Evolutionary conservation across 306 rosid genomes (phyloP).

Genomic region (Corylus americana): DNA sequence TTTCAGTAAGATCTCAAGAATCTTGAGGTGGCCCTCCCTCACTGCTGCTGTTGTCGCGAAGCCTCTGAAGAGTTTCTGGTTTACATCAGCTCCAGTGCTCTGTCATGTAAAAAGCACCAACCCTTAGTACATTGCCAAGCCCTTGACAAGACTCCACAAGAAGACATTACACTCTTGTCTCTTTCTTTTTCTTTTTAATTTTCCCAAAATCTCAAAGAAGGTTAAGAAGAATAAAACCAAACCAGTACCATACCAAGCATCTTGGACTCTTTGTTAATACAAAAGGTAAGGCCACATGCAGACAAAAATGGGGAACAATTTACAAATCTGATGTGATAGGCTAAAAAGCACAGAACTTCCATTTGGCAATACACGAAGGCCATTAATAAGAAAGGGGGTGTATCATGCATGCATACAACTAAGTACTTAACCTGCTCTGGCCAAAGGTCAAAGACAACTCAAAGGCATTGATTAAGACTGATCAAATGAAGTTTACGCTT

Average conservation of each 20-base stretch:
- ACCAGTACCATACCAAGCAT: not conserved
- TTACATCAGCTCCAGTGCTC: slow-evolving; percentile 84
- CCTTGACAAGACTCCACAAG: slow-evolving; percentile 4
- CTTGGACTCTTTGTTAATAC: slow-evolving; percentile 10
- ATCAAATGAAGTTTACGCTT: not conserved
- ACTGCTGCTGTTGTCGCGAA: slow-evolving; percentile 91
- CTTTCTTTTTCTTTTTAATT: not conserved
- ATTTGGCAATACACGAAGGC: slow-evolving; percentile 9
- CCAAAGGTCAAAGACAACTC: slow-evolving; percentile 32
- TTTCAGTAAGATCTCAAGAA: slow-evolving; percentile 76
- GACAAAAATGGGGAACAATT: slow-evolving; percentile 10
- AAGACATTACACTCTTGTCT: not conserved
- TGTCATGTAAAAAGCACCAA: slow-evolving; percentile 34
- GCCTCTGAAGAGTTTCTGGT: slow-evolving; percentile 91
- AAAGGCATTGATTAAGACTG: slow-evolving; percentile 29
- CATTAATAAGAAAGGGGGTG: slow-evolving; percentile 17
- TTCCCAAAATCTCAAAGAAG: not conserved
- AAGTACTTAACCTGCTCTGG: slow-evolving; percentile 15
- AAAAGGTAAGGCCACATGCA: slow-evolving; percentile 17
- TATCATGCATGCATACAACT: slow-evolving; percentile 15
- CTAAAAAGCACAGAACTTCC: slow-evolving; percentile 5
- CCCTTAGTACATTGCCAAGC: slow-evolving; percentile 16
- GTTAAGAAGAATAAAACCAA: slow-evolving; percentile 6
- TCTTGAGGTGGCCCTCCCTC: slow-evolving; percentile 76
- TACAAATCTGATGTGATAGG: slow-evolving; percentile 10